phyloP scores from a whole-genome alignment of 768 basidiomycete genomes.

The Daedalea quercina region DNA sequence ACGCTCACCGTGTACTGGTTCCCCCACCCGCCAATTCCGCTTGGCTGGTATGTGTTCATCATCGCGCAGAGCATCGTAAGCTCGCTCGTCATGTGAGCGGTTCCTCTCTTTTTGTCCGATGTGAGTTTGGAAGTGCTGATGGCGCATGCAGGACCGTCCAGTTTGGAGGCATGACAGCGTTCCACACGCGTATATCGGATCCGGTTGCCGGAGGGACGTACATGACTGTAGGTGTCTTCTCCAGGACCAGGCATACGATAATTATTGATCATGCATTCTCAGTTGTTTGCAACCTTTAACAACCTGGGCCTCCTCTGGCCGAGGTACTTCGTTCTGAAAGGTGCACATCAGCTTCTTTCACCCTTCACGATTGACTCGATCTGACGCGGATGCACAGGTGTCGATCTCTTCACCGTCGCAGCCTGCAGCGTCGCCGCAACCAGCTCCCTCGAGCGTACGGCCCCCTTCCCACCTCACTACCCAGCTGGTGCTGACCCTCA shows the following conservation, averaged over 20 bases:
- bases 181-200: slow-evolving; percentile 95
- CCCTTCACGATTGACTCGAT: no score
- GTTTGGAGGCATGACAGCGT: slow-evolving; percentile 98
- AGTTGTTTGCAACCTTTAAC: slow-evolving; percentile 54
- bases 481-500: slow-evolving; percentile 40
- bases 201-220: slow-evolving; percentile 97
- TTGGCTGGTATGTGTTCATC: slow-evolving; percentile 73
- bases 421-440: slow-evolving; percentile 40
- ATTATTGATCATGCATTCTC: not conserved
- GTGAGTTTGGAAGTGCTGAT: not conserved
- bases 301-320: slow-evolving; percentile 99
- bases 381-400: slow-evolving; percentile 24
- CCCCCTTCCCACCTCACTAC: not conserved
- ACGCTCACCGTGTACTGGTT: slow-evolving; percentile 80
- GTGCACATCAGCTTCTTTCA: slow-evolving; percentile 16
- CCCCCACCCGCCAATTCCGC: slow-evolving; percentile 67
- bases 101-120: not conserved
- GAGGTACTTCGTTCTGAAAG: slow-evolving; percentile 92
- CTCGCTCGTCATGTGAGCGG: slow-evolving; percentile 78
- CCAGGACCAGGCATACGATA: not conserved
- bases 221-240: slow-evolving; percentile 76
- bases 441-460: not conserved
- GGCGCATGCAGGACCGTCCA: slow-evolving; percentile 73
- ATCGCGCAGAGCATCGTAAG: slow-evolving; percentile 79
- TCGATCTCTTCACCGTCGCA: slow-evolving; percentile 83